Conservation (phyloP, 2,329 filamentous ascomycete genomes). For the Fusarium globosum region DNA sequence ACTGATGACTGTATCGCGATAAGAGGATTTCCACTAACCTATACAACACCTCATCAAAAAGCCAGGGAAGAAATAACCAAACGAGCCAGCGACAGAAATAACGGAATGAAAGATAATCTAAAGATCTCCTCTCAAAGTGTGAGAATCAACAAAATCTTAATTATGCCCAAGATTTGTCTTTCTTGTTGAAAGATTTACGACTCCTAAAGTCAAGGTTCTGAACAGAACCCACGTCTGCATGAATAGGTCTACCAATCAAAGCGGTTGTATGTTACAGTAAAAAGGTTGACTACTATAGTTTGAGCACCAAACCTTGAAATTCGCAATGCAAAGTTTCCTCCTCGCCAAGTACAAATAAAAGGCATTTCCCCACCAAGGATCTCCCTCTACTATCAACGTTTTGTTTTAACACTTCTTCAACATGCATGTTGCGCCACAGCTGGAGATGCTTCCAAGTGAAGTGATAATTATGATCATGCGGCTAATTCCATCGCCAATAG, state of each 20-base stretch:
- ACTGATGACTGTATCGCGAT: background rate
- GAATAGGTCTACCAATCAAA: background rate
- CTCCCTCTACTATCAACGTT: no score
- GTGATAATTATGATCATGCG: background rate
- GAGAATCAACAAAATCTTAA: fast-evolving
- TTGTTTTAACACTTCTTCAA: background rate
- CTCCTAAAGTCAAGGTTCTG: background rate
- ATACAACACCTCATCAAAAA: no score
- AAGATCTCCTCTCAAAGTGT: fast-evolving
- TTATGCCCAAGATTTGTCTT: no score
- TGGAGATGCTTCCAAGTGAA: background rate
- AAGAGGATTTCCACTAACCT: background rate
- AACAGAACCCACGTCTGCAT: no score
- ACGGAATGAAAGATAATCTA: fast-evolving
- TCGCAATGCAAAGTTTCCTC: background rate
- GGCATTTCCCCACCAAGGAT: no score
- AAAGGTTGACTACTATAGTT: background rate
- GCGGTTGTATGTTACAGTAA: fast-evolving
- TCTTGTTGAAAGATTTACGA: fast-evolving
- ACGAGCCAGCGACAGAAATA: background rate
- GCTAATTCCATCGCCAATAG: background rate
- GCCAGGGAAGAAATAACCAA: fast-evolving
- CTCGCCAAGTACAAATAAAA: background rate
- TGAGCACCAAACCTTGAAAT: background rate
- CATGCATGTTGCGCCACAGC: background rate